Conservation (phyloP, 257 asterid species). For the Eustoma russellianum region DNA sequence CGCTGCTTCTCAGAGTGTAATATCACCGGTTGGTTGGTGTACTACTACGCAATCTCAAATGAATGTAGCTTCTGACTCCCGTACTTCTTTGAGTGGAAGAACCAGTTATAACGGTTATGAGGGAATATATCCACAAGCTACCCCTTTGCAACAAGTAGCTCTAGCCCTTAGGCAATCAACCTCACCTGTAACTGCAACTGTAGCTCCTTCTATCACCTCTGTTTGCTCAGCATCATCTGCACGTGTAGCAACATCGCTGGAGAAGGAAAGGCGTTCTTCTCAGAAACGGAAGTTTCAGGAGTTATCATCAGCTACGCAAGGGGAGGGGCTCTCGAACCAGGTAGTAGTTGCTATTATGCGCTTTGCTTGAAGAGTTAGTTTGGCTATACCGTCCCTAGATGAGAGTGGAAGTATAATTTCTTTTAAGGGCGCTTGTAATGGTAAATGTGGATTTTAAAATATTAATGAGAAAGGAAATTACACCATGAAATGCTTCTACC, state of each 20-base stretch:
- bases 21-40: conserved; percentile 32
- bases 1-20: conserved; percentile 31
- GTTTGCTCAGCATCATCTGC: conserved; percentile 27
- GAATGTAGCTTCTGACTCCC: conserved; percentile 33
- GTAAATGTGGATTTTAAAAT: no score
- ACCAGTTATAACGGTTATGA: conserved; percentile 87
- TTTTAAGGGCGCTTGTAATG: no score
- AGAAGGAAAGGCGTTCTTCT: conserved; percentile 43
- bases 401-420: no score
- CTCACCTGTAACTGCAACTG: conserved; percentile 49
- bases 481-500: no score
- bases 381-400: no score
- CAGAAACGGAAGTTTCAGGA: conserved; percentile 92
- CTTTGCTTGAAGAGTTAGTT: not conserved
- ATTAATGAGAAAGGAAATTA: no score
- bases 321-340: conserved; percentile 43
- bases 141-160: conserved; percentile 95
- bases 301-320: conserved; percentile 47
- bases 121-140: conserved; percentile 89
- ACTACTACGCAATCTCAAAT: conserved; percentile 39
- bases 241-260: conserved; percentile 18
- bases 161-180: conserved; percentile 71
- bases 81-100: conserved; percentile 34
- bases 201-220: conserved; percentile 41
- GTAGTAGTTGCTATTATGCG: conserved; percentile 25